phyloP scores from a whole-genome alignment of 805 yeast species.

The Kurtzmaniella cleridarum region DNA sequence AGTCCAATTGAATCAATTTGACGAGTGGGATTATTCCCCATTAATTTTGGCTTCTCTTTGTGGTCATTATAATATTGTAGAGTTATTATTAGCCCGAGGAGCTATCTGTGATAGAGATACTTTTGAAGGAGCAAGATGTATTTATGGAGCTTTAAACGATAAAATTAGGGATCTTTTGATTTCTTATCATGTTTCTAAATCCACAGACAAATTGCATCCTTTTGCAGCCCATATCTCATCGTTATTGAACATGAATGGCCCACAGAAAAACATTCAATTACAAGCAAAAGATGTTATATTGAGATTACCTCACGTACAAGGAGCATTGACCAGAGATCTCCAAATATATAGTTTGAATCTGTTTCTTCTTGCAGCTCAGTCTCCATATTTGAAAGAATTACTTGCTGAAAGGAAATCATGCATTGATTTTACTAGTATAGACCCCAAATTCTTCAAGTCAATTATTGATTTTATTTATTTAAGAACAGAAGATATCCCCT shows the following conservation, averaged over 20 bases:
- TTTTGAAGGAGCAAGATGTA: conserved; percentile 71
- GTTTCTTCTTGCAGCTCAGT: conserved; percentile 32
- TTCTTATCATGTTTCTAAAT: conserved; percentile 60
- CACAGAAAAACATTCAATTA: conserved; percentile 16
- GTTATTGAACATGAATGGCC: conserved; percentile 19
- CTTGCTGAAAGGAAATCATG: conserved; percentile 12
- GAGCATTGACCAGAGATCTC: conserved; percentile 7
- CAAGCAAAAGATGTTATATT: conserved; percentile 25
- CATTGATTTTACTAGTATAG: conserved; percentile 6
- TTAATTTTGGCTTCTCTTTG: conserved; percentile 67
- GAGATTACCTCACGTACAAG: conserved; percentile 15
- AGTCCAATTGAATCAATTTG: conserved; percentile 45
- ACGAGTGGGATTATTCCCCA: conserved; percentile 73
- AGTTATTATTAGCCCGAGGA: conserved; percentile 53
- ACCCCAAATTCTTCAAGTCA: conserved; percentile 15
- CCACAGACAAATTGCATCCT: conserved; percentile 63
- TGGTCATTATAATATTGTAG: conserved; percentile 67
- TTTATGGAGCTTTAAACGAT: conserved; percentile 74
- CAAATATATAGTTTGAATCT: conserved; percentile 19
- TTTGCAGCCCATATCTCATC: conserved; percentile 66
- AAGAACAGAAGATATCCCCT: conserved; percentile 30
- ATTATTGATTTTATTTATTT: conserved; percentile 27
- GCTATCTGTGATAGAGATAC: conserved; percentile 78
- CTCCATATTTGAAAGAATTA: conserved; percentile 17
- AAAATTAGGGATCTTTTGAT: conserved; percentile 53